phyloP scores from a whole-genome alignment of 2,329 filamentous ascomycete species.

The Botrytis squamosa region DNA sequence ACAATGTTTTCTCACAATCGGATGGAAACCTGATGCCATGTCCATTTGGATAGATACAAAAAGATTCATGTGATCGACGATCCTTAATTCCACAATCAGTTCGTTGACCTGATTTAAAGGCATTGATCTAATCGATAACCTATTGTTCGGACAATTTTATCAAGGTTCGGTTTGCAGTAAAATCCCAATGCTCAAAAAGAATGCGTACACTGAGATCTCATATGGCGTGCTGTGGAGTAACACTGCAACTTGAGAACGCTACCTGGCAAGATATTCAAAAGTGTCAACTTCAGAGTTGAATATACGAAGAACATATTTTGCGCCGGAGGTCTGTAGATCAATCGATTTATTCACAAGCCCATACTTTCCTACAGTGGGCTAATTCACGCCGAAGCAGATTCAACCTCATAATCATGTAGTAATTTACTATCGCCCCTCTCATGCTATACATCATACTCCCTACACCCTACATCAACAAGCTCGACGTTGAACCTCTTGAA shows the following conservation, averaged over 20 bases:
- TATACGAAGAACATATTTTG: neutral
- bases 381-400: neutral
- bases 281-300: neutral
- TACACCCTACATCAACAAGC: neutral
- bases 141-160: neutral
- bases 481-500: neutral
- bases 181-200: neutral
- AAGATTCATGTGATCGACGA: neutral
- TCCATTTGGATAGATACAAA: neutral
- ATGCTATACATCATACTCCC: neutral
- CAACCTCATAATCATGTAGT: neutral
- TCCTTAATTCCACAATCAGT: neutral
- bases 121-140: neutral
- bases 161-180: neutral
- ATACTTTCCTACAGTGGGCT: neutral
- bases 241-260: neutral
- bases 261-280: neutral
- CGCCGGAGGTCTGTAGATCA: neutral
- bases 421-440: neutral
- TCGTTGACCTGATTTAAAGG: neutral
- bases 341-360: neutral
- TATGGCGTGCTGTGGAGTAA: neutral
- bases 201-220: neutral
- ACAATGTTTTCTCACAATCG: neutral
- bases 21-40: neutral